These are phyloP conservation scores for Colletotrichum sp. DNA, from an alignment of 2,329 filamentous ascomycete genomes.

Conservation along the genomic window DNA sequence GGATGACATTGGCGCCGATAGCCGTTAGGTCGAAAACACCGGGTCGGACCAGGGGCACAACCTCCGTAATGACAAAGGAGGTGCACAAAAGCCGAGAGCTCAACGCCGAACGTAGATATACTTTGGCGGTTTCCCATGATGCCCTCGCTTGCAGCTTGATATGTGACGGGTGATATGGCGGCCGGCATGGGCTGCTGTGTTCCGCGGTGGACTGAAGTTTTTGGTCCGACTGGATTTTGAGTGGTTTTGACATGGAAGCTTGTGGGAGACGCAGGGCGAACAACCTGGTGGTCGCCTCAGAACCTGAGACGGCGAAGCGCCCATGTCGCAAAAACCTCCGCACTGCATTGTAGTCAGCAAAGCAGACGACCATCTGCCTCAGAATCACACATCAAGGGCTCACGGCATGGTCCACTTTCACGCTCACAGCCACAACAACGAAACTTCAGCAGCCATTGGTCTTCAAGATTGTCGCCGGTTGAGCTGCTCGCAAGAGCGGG, in stretches of 20 bases:
- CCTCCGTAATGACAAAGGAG: neutral
- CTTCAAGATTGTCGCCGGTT: neutral
- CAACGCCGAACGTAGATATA: neutral
- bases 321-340: constrained; percentile 1
- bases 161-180: neutral
- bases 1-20: neutral
- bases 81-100: neutral
- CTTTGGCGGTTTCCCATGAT: neutral
- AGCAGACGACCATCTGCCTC: neutral
- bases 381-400: neutral
- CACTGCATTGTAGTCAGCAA: neutral
- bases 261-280: neutral
- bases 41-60: neutral
- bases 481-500: neutral
- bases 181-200: neutral
- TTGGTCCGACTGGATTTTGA: neutral
- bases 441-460: neutral
- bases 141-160: neutral
- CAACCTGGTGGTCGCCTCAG: constrained; percentile 12
- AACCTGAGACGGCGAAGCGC: constrained; percentile 18
- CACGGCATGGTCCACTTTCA: neutral
- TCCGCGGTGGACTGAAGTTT: neutral
- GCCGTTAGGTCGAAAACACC: neutral
- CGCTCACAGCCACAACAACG: neutral
- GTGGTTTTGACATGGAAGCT: neutral